A percentile compares a stretch with the other conserved stretches of the same genome.
phyloP scores from a whole-genome alignment of 331 rosid genomes.

The Cydonia oblonga region DNA sequence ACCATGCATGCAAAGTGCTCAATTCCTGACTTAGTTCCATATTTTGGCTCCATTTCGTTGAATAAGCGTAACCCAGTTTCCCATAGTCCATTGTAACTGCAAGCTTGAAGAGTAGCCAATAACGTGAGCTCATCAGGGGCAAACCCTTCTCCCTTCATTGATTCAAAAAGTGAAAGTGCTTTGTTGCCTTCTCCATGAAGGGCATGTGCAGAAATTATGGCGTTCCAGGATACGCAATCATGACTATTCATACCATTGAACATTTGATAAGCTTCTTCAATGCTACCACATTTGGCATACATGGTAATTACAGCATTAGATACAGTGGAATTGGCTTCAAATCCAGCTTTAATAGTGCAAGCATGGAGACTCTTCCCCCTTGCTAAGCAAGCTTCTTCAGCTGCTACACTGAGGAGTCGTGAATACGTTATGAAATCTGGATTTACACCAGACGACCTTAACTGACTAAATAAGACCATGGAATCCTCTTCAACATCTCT shows the following conservation, averaged over 20 bases:
- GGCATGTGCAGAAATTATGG: slow-evolving; percentile 34
- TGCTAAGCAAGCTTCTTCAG: slow-evolving; percentile 33
- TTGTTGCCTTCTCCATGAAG: slow-evolving; percentile 34
- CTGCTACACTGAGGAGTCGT: slow-evolving; percentile 31
- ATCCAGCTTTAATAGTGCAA: slow-evolving; percentile 28
- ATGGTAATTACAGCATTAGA: slow-evolving; percentile 35
- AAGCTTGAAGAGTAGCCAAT: slow-evolving; percentile 42
- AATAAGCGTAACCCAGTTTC: slow-evolving; percentile 29
- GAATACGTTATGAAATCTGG: slow-evolving; percentile 32
- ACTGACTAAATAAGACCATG: slow-evolving; percentile 19
- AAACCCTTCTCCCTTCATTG: slow-evolving; percentile 34
- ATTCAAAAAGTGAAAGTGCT: slow-evolving; percentile 24
- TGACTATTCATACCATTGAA: slow-evolving; percentile 12
- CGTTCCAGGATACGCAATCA: slow-evolving; percentile 35
- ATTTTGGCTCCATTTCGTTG: slow-evolving; percentile 30
- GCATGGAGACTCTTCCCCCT: slow-evolving; percentile 42
- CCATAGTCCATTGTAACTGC: slow-evolving; percentile 37
- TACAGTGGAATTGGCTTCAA: slow-evolving; percentile 26
- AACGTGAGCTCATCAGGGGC: slow-evolving; percentile 33
- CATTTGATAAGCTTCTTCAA: slow-evolving; percentile 29
- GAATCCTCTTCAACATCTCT: slow-evolving; percentile 24
- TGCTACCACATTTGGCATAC: slow-evolving; percentile 45
- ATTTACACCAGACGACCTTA: slow-evolving; percentile 21
- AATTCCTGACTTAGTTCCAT: slow-evolving; percentile 25
- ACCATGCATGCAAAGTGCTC: slow-evolving; percentile 42